Evolutionary conservation across 306 rosid genomes (phyloP), one percentile per base, ranked within the genome.

Genomic region (Fragaria iinumae): DNA sequence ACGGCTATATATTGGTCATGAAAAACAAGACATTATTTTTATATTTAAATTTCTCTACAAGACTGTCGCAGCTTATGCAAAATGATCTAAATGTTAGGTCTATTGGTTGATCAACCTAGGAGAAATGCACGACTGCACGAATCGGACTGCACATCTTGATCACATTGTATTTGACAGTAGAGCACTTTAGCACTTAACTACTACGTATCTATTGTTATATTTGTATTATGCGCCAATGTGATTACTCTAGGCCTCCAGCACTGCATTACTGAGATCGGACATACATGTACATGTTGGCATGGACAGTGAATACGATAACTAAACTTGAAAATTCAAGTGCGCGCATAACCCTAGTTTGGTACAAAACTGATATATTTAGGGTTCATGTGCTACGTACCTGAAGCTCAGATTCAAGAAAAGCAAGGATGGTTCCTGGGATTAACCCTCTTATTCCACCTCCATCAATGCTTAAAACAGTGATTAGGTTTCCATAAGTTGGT

Each of bases 371-470:
- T 27, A 27, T 27, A 27, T 44, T 47, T 50, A 71, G 2, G 17
- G 45, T 12, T 55, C 34, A 25, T 9, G 11, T 29, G 20, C 43
- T 6, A 41, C 6, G 44, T 74, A 74, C 78, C 78, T 74, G 93
- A 52, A 91, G 97, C 48, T 91, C 74, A 0, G 86, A 74, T 82
- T 91, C 90, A 16, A 91, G 84, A 60, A 83, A 89, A 38, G 62
- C 75, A 56, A 91, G 89, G 14, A 89, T 82, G 6, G 89, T 76
- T 14, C 90, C 91, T 0, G 95, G 90, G 48, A 91, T 88, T 41
- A 90, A 81, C 14, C 91, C 96, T 69, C 96, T 82, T 6, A 92
- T 80, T 11, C 97, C 97, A 23, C 93, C 96, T 2, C 96, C 97
- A 34, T 92, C 97, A 16, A 92, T 90, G 83, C 90, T 90, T 44